Conservation (phyloP, 2,329 filamentous ascomycete species). For the Colletotrichum cuscutae region DNA sequence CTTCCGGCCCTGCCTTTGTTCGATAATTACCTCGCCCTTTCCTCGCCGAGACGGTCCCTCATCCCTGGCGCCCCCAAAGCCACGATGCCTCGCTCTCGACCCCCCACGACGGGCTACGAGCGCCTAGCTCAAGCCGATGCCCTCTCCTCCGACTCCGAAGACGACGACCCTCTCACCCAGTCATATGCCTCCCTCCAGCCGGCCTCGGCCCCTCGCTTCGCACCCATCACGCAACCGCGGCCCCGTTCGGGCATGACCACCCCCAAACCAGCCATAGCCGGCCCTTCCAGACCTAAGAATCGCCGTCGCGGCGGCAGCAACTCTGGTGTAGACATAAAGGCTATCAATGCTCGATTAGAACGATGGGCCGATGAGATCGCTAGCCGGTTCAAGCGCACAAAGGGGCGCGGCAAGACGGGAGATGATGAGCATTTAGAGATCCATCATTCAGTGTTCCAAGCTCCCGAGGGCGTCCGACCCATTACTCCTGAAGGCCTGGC, state of each 20-base stretch:
- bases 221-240: slow-evolving; percentile 69
- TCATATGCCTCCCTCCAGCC: slow-evolving; percentile 67
- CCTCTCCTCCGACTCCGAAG: slow-evolving; percentile 76
- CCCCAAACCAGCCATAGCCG: slow-evolving; percentile 54
- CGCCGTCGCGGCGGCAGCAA: slow-evolving; percentile 70
- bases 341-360: slow-evolving; percentile 95
- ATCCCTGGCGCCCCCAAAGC: background rate
- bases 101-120: slow-evolving; percentile 84
- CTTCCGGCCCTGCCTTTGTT: background rate
- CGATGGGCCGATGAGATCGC: slow-evolving; percentile 98
- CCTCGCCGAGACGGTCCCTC: background rate
- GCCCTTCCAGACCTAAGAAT: slow-evolving; percentile 49
- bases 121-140: slow-evolving; percentile 85
- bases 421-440: slow-evolving; percentile 94
- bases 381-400: slow-evolving; percentile 91
- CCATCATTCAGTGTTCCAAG: slow-evolving; percentile 95
- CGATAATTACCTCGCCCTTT: background rate
- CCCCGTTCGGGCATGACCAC: slow-evolving; percentile 70
- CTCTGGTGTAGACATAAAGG: slow-evolving; percentile 95
- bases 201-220: slow-evolving; percentile 70
- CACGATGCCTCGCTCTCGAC: slow-evolving; percentile 74
- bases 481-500: slow-evolving; percentile 80
- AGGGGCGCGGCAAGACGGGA: slow-evolving; percentile 76
- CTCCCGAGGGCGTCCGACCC: slow-evolving; percentile 87
- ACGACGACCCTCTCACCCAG: slow-evolving; percentile 67